phyloP scores from a whole-genome alignment of 225 moss, liverwort and hornwort genomes.

The Marchantia polymorpha region DNA sequence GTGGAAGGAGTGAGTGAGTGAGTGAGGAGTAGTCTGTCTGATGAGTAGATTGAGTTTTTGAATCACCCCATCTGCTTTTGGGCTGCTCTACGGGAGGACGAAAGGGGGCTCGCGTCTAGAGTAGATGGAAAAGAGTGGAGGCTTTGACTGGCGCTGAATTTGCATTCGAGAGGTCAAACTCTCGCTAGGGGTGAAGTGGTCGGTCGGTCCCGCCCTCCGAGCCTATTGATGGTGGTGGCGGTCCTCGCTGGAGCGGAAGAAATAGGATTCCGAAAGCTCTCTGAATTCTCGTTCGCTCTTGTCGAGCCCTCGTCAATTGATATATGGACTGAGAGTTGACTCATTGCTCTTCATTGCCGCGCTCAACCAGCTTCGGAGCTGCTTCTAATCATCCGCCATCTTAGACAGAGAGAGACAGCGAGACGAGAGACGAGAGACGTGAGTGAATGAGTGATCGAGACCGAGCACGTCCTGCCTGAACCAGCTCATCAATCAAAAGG shows the following conservation, averaged over 20 bases:
- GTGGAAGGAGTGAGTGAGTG: not conserved
- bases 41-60: conserved; percentile 1
- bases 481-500: not conserved
- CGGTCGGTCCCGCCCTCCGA: not conserved
- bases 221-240: not conserved
- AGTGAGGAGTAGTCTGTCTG: not conserved
- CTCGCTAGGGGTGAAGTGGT: not conserved
- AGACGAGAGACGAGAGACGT: not conserved
- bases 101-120: not conserved
- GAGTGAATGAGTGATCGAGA: too few species aligned
- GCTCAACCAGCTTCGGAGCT: not conserved
- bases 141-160: conserved; percentile 15
- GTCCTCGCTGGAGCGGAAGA: not conserved
- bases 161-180: not conserved
- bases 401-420: not conserved
- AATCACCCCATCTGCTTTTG: not conserved
- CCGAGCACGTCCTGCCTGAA: not conserved
- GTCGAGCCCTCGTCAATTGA: not conserved
- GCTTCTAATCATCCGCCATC: not conserved
- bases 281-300: not conserved
- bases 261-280: not conserved
- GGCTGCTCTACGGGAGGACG: not conserved
- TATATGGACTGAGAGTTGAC: not conserved
- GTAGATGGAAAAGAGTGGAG: not conserved
- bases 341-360: not conserved